Evolutionary conservation across 1,284 basidiomycete species (phyloP), one percentile per base, ranked within the genome.

Genomic region (Melampsora americana): DNA sequence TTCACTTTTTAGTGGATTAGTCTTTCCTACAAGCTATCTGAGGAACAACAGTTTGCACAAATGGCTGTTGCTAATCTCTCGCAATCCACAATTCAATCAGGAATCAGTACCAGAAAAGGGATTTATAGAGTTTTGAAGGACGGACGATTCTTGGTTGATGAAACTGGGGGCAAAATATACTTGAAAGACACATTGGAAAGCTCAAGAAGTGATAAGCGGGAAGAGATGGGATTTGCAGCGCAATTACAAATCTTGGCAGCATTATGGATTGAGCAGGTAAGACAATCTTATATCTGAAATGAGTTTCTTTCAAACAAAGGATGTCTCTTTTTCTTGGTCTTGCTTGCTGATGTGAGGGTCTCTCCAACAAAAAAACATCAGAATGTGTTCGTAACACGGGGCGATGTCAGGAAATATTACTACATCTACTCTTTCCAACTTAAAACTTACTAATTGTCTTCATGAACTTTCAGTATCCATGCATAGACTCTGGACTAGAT

Each of bases 221-320:
- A 60, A 28, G 69, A 72, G 53, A 50, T 72, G 69, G 64, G 53
- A 65, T 12, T 72, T 35, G 35, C 69, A 48, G 60, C 65, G 28
- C 69, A 72, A 62, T 56, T 72, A 28, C 69, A 72, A 35, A 44
- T 72, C 42, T 72, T 72, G 26, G 69, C 69, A 56, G 69, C 69
- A 9, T 35, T 72, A 61, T 72, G 69, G 69, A 62, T 46, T 28
- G 18, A 72, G 48, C 69, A 72, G 61, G 69, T 72, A 1, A 14
- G 69, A 23, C 12, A 12, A 32, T 14, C 0, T 48, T 30, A 35
- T 35, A 9, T 9, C 35, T 35, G 3, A 4, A 35, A 35, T 9
- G 9, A 35, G 35, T 35, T 35, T 35, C 35, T 4, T 35, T 35
- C 9, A 9, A 9, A 35, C 35, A 35, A 35, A 35, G 9, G 35